Base-by-base conservation (phyloP, 1,284 basidiomycete genomes). In the Fomitopsis pinicola region DNA sequence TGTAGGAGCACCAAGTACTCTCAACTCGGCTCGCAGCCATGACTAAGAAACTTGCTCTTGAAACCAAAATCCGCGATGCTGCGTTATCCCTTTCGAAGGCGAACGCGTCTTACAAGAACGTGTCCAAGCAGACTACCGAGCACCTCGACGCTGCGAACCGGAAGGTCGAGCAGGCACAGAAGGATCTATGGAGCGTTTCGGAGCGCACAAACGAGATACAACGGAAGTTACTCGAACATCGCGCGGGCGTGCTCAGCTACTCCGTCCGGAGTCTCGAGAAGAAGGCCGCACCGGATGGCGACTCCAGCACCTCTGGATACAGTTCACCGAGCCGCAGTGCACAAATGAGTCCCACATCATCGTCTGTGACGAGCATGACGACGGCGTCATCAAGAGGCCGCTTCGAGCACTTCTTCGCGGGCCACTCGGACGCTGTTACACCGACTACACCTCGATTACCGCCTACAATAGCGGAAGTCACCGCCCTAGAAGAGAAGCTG, bases 11-110 rank as follows among this genome's bases (percentile, higher is more conserved):
- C 65, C 83, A 86, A 73, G 74, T 86, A 45, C 80, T 92, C 40
- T 76, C 81, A 35, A 81, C 87, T 10, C 82, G 89, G 36, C 75
- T 86, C 17, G 79, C 76, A 42, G 87, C 88, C 10, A 78, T 85
- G 72, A 77, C 80, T 63, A 90, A 84, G 74, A 92, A 90, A 72
- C 80, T 93, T 59, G 77, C 80, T 3, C 80, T 89, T 33, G 91
- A 93, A 71, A 88, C 83, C 57, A 92, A 91, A 72, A 91, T 93
- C 55, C 88, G 91, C 22, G 91, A 92, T 63, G 91, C 91, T 2
- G 89, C 90, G 0, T 66, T 84, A 5, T 89, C 86, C 17, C 80
- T 93, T 5, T 82, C 84, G 42, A 87, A 81, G 71, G 82, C 91
- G 53, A 89, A 90, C 67, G 75, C 83, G 9, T 73, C 82, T 0